A percentile compares a stretch with the other conserved stretches of the same genome.
Conservation (phyloP, 2,329 filamentous ascomycete species). For the Daldinia sp. region DNA sequence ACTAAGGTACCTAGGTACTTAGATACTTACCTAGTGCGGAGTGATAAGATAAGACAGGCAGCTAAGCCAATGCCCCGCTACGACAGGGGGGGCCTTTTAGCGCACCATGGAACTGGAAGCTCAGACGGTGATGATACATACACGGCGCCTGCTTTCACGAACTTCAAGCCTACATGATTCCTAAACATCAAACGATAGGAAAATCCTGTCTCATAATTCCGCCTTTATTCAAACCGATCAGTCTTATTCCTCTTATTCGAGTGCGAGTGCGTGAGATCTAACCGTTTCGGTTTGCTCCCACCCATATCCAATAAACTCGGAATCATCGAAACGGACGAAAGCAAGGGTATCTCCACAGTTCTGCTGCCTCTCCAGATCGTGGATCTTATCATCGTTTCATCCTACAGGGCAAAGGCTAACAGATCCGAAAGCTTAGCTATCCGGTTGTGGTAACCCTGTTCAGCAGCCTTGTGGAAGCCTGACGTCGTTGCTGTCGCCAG, state of each 20-base stretch:
- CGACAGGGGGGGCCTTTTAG: constrained; percentile 12
- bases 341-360: neutral
- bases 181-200: constrained; percentile 2
- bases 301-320: neutral
- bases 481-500: constrained; percentile 26
- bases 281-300: neutral
- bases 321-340: constrained; percentile 1
- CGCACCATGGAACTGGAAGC: constrained; percentile 34
- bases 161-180: neutral
- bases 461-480: constrained; percentile 29
- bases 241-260: neutral
- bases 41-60: constrained; percentile 34
- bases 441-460: constrained; percentile 6
- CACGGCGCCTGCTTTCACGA: constrained; percentile 32
- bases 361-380: neutral
- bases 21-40: neutral
- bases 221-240: neutral
- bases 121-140: constrained; percentile 51
- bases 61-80: constrained; percentile 23
- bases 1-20: too few species aligned
- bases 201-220: neutral
- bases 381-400: constrained; percentile 25
- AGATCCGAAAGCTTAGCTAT: constrained; percentile 12
- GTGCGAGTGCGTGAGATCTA: neutral
- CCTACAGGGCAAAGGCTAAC: constrained; percentile 2